Evolutionary conservation across 2,329 filamentous ascomycete genomes (phyloP).

Genomic region (Rhinocladiella mackenziei): DNA sequence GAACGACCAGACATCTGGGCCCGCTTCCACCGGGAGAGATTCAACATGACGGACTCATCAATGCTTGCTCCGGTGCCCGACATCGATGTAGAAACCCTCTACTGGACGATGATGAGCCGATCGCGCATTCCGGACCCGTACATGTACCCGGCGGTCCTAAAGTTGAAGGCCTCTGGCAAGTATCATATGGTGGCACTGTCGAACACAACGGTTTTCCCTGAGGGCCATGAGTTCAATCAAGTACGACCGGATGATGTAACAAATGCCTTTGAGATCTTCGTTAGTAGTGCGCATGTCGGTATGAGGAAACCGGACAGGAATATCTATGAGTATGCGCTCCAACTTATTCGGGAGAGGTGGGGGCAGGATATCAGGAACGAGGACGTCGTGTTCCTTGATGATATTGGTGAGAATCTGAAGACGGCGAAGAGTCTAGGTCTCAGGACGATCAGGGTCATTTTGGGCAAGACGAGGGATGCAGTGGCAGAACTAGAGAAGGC

Average conservation of each 20-base stretch:
- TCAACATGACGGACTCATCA: conserved; percentile 22
- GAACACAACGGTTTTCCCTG: conserved; percentile 85
- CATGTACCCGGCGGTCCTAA: conserved; percentile 78
- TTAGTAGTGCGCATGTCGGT: conserved; percentile 81
- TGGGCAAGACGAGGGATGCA: conserved; percentile 74
- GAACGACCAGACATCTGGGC: conserved; percentile 64
- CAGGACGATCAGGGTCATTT: conserved; percentile 74
- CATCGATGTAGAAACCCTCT: conserved; percentile 74
- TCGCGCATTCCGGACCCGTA: conserved; percentile 71
- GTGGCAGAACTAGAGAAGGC: conserved; percentile 74
- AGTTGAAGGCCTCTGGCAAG: conserved; percentile 58
- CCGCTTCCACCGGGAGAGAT: conserved; percentile 47
- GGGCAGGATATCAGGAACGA: conserved; percentile 52
- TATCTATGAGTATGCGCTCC: conserved; percentile 73
- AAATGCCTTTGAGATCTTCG: conserved; percentile 75
- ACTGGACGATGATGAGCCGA: conserved; percentile 84
- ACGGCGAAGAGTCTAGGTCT: conserved; percentile 70
- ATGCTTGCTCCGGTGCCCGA: conserved; percentile 61
- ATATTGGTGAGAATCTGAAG: conserved; percentile 91
- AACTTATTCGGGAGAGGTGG: conserved; percentile 59
- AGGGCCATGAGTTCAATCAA: conserved; percentile 63
- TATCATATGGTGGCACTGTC: conserved; percentile 78
- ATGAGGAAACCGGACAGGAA: conserved; percentile 79
- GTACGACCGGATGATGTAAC: conserved; percentile 55
- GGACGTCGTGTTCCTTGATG: conserved; percentile 84